These are phyloP conservation scores for Cunninghamia lanceolata DNA, from an alignment of 75 land plant genomes.

Conservation along the genomic window DNA sequence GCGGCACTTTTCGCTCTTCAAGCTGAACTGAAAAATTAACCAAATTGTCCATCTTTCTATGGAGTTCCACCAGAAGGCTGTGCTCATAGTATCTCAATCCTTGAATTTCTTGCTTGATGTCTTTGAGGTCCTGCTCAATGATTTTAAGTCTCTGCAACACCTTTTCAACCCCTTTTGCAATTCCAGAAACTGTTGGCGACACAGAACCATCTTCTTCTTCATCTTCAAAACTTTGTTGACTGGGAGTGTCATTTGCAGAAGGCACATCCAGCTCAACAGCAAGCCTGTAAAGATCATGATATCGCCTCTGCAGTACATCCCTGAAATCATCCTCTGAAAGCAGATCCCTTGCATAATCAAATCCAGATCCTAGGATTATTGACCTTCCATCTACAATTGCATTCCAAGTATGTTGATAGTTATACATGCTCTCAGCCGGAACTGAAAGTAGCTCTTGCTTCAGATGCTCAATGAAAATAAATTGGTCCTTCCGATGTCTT, in stretches of 20 bases:
- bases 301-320: constrained; percentile 61
- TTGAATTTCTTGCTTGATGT: constrained; percentile 68
- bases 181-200: constrained; percentile 51
- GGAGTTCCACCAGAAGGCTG: constrained; percentile 56
- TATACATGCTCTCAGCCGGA: constrained; percentile 61
- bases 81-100: constrained; percentile 73
- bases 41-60: constrained; percentile 56
- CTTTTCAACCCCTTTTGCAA: constrained; percentile 65
- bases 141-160: constrained; percentile 52
- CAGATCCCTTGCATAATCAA: constrained; percentile 63
- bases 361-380: constrained; percentile 28
- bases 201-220: constrained; percentile 18
- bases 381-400: constrained; percentile 31
- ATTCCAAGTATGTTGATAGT: constrained; percentile 72
- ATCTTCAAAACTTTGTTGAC: neutral
- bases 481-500: constrained; percentile 46
- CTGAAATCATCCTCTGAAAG: constrained; percentile 69
- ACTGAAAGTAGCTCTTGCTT: constrained; percentile 56
- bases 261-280: constrained; percentile 52
- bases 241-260: constrained; percentile 12
- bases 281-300: constrained; percentile 56
- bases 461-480: constrained; percentile 39
- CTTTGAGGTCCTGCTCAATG: constrained; percentile 61
- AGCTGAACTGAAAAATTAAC: constrained; percentile 51
- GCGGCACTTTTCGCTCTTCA: constrained; percentile 69